Conservation (phyloP, 495 filamentous ascomycete species). For the Penicillium atrosanguineum region DNA sequence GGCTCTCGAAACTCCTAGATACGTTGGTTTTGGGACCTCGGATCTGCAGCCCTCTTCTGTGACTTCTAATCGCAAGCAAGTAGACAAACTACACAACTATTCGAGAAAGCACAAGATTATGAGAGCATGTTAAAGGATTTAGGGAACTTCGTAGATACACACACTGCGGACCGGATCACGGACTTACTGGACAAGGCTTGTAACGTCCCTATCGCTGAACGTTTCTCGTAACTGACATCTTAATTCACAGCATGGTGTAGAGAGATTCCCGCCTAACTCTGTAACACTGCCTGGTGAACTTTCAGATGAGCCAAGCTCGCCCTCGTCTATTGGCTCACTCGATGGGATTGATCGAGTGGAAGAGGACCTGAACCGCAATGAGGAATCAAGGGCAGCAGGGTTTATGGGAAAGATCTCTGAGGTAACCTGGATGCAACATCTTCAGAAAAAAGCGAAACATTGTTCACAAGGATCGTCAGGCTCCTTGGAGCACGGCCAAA, state of each 20-base stretch:
- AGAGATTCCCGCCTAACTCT: too few species aligned
- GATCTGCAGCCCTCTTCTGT: too few species aligned
- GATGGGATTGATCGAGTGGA: constrained; percentile 58
- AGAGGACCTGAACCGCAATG: constrained; percentile 56
- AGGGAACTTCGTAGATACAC: constrained; percentile 25
- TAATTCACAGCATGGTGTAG: constrained; percentile 17
- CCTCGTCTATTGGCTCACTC: constrained; percentile 59
- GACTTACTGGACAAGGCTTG: constrained; percentile 38
- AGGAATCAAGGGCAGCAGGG: constrained; percentile 52
- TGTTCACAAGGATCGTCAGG: constrained; percentile 33
- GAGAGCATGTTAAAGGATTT: constrained; percentile 47
- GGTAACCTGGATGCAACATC: constrained; percentile 58
- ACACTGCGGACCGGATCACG: constrained; percentile 35
- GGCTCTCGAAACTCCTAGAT: too few species aligned
- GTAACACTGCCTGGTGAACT: too few species aligned
- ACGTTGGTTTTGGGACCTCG: too few species aligned
- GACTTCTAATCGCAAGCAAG: not conserved
- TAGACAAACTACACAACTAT: constrained; percentile 41
- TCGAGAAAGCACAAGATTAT: constrained; percentile 48
- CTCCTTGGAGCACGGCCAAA: constrained; percentile 22
- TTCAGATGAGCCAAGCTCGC: constrained; percentile 23
- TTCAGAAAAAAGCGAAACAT: constrained; percentile 37
- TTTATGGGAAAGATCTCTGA: constrained; percentile 67
- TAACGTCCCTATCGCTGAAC: not conserved
- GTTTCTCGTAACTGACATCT: not conserved